Evolutionary conservation across 2,329 filamentous ascomycete genomes (phyloP), one percentile per base, ranked within the genome.

Genomic region (Cylindrodendrum hubeiense): DNA sequence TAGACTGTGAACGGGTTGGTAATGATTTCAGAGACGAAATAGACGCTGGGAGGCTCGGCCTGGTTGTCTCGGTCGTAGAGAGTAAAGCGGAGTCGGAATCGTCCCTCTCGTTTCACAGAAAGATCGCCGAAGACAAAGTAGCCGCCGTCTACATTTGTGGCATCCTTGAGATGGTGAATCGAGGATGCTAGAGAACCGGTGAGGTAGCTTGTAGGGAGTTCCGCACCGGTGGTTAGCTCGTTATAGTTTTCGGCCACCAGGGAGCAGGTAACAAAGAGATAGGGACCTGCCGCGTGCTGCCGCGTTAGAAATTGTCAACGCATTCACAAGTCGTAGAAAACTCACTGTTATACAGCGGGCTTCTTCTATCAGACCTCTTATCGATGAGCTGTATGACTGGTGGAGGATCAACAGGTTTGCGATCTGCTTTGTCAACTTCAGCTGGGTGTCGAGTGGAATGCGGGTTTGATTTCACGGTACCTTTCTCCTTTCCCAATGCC

Each of bases 41-140:
- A 71, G 41, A 71, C 65, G 57, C 70, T 67, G 10, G 68, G 70
- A 30, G 63, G 62, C 4, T 66, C 61, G 47, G 65, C 65, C 17
- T 67, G 74, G 44, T 78, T 71, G 60, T 78, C 75, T 62, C 78
- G 80, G 58, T 79, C 77, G 78, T 91, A 95, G 15, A 97, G 84
- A 52, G 88, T 91, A 76, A 97, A 97, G 60, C 90, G 87, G 41
- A 97, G 85, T 37, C 90, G 86, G 76, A 90, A 95, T 21, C 83
- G 85, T 30, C 94, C 94, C 72, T 92, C 88, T 24, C 89, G 84
- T 75, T 91, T 91, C 65, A 95, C 89, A 0, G 93, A 96, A 22
- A 97, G 84, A 78, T 97, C 94, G 5, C 92, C 92, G 79, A 97
- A 97, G n/a, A 97, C 91, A 75, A 97, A 97, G 80, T 94, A 97